Base-by-base conservation (phyloP, 1,284 basidiomycete genomes). In the Entoloma clypeatum region DNA sequence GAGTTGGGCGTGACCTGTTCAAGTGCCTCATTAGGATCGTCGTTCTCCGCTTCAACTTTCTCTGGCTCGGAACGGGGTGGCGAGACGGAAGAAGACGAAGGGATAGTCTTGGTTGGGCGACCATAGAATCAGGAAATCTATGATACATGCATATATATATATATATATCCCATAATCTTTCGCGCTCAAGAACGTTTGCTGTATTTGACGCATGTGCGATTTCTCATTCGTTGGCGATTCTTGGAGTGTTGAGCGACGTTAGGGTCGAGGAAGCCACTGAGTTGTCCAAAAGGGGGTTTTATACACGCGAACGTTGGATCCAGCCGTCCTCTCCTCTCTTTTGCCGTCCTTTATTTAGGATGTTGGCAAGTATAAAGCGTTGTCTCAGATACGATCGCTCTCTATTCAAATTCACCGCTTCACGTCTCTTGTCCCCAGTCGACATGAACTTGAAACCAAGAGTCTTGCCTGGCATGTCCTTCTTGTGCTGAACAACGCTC, bases 81-180 rank as follows among this genome's bases (percentile, higher is more conserved):
- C 28, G 83, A 85, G 54, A 86, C 83, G 25, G 85, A 87, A 54
- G 80, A 82, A 55, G 86, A 88, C 45, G 86, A 88, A 53, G 85
- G 82, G 2, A 81, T 87, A 79, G 75, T 88, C 47, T 59, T 87
- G 27, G 77, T 88, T 41, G 82, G 77, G 31, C 70, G 80, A 49
- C 82, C 82, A 9, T 39, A 26, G 21, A 31, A 25, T 31, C 8
- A 3, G 17, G 4, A 25, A 34, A 37, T 16, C 5, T 18, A 33
- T 6, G 23, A 23, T 28, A 31, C 26, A 28, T 28, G 11, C 11
- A 10, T 31, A 13, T 19, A 44, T 14, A 33, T 16, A 38, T n/a
- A 33, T 24, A 36, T 33, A 32, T 39, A 18, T 47, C 29, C 22
- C 36, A 23, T 27, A 17, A 35, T 36, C 9, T 11, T 18, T 35